Base-by-base conservation (phyloP, 164 flowering plant genomes). In the Santalum album region DNA sequence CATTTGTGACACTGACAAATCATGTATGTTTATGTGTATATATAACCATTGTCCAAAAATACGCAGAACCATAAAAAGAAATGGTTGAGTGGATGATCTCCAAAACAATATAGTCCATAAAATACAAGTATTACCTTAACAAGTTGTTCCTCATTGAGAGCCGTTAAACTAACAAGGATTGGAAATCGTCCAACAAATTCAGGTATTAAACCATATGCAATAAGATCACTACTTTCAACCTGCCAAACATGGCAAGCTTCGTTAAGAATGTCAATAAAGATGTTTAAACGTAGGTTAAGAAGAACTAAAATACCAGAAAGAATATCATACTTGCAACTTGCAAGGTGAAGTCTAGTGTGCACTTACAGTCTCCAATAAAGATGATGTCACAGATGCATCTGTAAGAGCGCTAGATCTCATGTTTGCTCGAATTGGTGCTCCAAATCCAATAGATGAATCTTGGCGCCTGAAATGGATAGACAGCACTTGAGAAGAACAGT, bases 361-460 rank as follows among this genome's bases (percentile, higher is more conserved):
- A 71, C 94, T 78, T 75, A 91, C 98, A 54, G 85, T 79, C 72
- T 86, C 95, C 62, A 91, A 74, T 51, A 91, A 74, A 35, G 88
- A 75, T 47, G 98, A 88, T 39, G 94, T 55, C 48, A 91, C 78
- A 20, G 68, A 58, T 66, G 88, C 82, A 73, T 68, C 69, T 49
- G 79, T 76, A 53, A 76, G 74, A 65, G 89, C 75, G 51, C 80
- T 72, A 1, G 79, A 55, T 55, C 92, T 86, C 94, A 91, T 88
- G 70, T 88, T 91, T 44, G 92, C 82, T 57, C 98, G 94, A 12
- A 91, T 86, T 7, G 96, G 96, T 29, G 96, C 92, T 55, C 98
- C 94, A 73, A 91, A 88, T 1, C 98, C 98, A 65, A 91, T 86
- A 32, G 98, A 91, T 54, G 98, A 86, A 73, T 88, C 98, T 45